A percentile compares a stretch with the other conserved stretches of the same genome.
Evolutionary conservation across 345 rosid species (phyloP).

Genomic region (Populus alba): DNA sequence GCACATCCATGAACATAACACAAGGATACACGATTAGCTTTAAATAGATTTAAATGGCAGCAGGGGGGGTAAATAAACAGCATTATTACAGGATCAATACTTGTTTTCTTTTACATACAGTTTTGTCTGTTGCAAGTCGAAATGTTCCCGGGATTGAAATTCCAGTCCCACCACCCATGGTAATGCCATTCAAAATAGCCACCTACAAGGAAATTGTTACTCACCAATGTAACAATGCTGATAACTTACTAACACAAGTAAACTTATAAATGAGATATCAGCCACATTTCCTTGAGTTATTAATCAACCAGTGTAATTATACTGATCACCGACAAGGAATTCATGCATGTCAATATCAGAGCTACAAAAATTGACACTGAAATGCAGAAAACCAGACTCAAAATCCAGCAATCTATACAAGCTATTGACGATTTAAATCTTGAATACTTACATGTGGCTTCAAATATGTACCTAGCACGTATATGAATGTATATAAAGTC

Average conservation of each 20-base stretch:
- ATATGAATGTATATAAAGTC: constrained; percentile 50
- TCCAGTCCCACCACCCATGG: constrained; percentile 98
- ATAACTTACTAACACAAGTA: background rate
- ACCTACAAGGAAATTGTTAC: constrained; percentile 41
- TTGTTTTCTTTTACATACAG: constrained; percentile 44
- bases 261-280: background rate
- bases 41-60: too few relatives aligned
- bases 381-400: background rate
- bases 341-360: too few relatives aligned
- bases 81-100: too few relatives aligned
- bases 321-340: background rate
- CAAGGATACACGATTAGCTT: too few relatives aligned
- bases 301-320: background rate
- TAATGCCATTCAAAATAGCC: constrained; percentile 79
- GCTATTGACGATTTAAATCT: background rate
- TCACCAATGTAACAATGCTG: background rate
- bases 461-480: constrained; percentile 61
- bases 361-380: too few relatives aligned
- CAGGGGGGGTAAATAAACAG: too few relatives aligned
- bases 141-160: constrained; percentile 89
- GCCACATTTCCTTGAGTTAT: background rate
- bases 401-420: constrained; percentile 2
- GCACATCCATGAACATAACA: too few relatives aligned
- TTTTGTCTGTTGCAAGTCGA: constrained; percentile 75
- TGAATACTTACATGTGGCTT: constrained; percentile 63